Evolutionary conservation across 345 rosid genomes (phyloP).

Genomic region (Fremontodendron californicum): DNA sequence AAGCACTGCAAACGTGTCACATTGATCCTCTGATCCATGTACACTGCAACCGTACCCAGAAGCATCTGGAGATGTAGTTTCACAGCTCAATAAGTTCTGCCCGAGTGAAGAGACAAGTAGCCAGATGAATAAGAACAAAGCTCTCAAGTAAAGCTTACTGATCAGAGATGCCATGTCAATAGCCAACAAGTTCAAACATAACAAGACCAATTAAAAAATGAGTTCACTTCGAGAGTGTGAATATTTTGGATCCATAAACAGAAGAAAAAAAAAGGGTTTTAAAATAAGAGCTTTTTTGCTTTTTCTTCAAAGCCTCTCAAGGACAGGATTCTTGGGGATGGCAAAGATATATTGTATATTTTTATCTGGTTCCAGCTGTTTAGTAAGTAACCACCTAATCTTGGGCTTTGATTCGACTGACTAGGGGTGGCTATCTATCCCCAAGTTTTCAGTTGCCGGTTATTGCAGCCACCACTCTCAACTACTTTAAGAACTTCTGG

Average conservation of each 20-base stretch:
- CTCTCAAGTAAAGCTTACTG: slow-evolving; percentile 31
- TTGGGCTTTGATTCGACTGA: slow-evolving; percentile 25
- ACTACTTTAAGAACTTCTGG: slow-evolving; percentile 19
- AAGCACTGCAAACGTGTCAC: slow-evolving; percentile 57
- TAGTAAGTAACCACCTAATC: slow-evolving; percentile 22
- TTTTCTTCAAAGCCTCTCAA: slow-evolving; percentile 11
- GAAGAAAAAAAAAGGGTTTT: slow-evolving; percentile 7
- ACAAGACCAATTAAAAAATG: too few species aligned
- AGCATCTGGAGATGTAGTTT: slow-evolving; percentile 40
- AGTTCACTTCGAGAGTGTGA: slow-evolving; percentile 24
- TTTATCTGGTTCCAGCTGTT: slow-evolving; percentile 25
- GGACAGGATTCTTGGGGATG: slow-evolving; percentile 55
- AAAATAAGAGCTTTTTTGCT: slow-evolving; percentile 9
- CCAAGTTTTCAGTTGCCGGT: slow-evolving; percentile 19
- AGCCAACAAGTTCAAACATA: too few species aligned
- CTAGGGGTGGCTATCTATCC: slow-evolving; percentile 26
- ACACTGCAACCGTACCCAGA: slow-evolving; percentile 45
- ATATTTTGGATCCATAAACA: slow-evolving; percentile 55
- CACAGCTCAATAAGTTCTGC: slow-evolving; percentile 48
- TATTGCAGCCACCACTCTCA: slow-evolving; percentile 18
- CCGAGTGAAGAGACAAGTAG: slow-evolving; percentile 33
- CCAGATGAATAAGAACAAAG: slow-evolving; percentile 37
- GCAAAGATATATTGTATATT: slow-evolving; percentile 24
- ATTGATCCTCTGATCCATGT: slow-evolving; percentile 30
- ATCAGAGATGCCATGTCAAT: slow-evolving; percentile 40